Conservation (phyloP, 2,329 filamentous ascomycete species). For the Colletotrichum sp. region DNA sequence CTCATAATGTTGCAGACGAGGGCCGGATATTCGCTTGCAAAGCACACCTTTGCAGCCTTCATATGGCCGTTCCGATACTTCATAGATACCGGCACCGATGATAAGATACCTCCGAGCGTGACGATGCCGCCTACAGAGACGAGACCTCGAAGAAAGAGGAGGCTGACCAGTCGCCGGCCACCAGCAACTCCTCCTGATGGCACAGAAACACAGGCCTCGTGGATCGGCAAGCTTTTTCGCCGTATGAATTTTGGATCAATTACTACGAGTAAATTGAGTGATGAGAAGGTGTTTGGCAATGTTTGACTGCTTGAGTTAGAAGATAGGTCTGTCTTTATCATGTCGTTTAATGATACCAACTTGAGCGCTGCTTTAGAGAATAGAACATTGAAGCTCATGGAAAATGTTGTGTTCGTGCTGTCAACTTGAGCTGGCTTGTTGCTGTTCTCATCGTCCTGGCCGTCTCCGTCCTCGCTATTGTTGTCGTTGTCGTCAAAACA, state of each 20-base stretch:
- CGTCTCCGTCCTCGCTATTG: background rate
- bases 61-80: background rate
- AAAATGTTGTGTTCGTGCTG: background rate
- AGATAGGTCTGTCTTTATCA: background rate
- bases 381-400: background rate
- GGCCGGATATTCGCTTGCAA: conserved; percentile 27
- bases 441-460: background rate
- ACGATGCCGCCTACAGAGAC: background rate
- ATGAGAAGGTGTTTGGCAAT: background rate
- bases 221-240: background rate
- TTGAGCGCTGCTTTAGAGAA: background rate
- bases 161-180: conserved; percentile 10
- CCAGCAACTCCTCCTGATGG: background rate
- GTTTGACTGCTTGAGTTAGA: background rate
- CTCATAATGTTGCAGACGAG: conserved; percentile 50
- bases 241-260: background rate
- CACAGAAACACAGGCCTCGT: background rate
- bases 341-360: background rate
- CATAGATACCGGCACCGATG: background rate
- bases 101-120: background rate
- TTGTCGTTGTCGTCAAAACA: background rate
- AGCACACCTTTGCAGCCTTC: background rate
- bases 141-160: conserved; percentile 18
- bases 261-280: background rate
- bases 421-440: background rate